Base-by-base conservation (phyloP, 2,329 filamentous ascomycete species). In the Escovopsis sp. region DNA sequence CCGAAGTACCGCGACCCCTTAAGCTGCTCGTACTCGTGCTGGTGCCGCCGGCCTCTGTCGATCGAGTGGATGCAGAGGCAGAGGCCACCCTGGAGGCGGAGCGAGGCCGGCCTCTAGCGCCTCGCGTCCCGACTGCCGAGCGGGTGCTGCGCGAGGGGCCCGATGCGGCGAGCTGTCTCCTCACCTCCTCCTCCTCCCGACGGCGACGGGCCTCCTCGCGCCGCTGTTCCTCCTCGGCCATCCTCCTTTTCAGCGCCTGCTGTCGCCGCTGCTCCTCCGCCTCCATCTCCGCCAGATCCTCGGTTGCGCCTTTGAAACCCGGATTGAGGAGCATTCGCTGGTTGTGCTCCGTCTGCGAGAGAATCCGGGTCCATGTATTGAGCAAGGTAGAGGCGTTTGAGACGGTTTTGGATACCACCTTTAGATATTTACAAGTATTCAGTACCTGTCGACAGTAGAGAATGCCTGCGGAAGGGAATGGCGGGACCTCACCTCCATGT, bases 261-360 rank as follows among this genome's bases (percentile, higher is more conserved):
- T 85, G 82, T 53, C 76, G 79, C 47, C 80, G 67, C 11, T 78
- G 59, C 3, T 78, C 78, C 58, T 96, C 89, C 42, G 79, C 80
- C 61, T 96, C 89, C 43, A 87, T 75, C 47, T 94, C 86, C n/a
- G 77, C 71, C 34, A 94, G 63, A 62, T 98, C 91, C 55, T 88
- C 79, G 4, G 77, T 84, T 26, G 88, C 84, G 44, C 91, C 91
- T 56, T 89, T 82, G 87, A 89, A 98, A 45, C 77, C 70, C 2
- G 86, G 84, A 55, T 94, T 83, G 38, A 96, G 71, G 37, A 98
- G 81, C 40, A 98, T 69, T 23, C 91, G 80, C 60, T 96, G 88
- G 58, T 94, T 96, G 63, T 98, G 91, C 63, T 98, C 91, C 4
- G 91, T 95, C 62, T 98, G 91, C 6, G 86, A 91, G 11, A 98